Percentiles rank a stretch among this genome's conserved stretches.
These are phyloP conservation scores for Sporisorium sorghi DNA, from an alignment of 1,284 basidiomycete genomes.

Conservation along the genomic window DNA sequence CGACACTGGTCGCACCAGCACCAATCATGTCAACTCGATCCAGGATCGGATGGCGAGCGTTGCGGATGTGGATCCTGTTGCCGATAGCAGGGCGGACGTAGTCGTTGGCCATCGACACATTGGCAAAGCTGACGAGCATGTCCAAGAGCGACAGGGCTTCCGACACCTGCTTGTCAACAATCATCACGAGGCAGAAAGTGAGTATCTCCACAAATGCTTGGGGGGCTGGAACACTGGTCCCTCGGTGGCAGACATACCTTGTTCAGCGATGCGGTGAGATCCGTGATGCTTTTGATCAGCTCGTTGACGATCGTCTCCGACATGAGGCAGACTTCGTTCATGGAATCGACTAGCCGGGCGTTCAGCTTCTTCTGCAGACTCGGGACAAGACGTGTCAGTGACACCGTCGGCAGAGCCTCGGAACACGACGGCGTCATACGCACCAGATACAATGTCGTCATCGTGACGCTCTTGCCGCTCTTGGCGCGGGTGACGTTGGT, in stretches of 20 bases:
- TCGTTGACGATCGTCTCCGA: conserved; percentile 73
- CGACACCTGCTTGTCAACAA: conserved; percentile 34
- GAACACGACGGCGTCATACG: not conserved
- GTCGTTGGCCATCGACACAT: conserved; percentile 29
- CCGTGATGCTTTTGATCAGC: conserved; percentile 42
- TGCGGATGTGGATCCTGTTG: conserved; percentile 63
- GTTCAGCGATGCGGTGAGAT: conserved; percentile 47
- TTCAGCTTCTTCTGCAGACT: conserved; percentile 79
- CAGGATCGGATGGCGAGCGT: conserved; percentile 74
- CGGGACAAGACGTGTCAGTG: not conserved
- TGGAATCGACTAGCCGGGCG: conserved; percentile 82
- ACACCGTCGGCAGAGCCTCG: not conserved
- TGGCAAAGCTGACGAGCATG: conserved; percentile 52
- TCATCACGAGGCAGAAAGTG: not conserved
- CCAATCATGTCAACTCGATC: conserved; percentile 77
- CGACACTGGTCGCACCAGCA: conserved; percentile 4
- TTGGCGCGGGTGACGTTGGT: conserved; percentile 74
- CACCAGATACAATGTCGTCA: conserved; percentile 78
- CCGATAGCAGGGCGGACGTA: conserved; percentile 55
- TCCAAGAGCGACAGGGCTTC: conserved; percentile 60
- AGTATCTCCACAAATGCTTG: not conserved
- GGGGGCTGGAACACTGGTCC: not conserved
- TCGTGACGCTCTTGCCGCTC: conserved; percentile 79
- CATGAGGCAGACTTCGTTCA: conserved; percentile 83
- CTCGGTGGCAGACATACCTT: conserved; percentile 33